Conservation (phyloP, 345 rosid species). For the Ricinus communis region DNA sequence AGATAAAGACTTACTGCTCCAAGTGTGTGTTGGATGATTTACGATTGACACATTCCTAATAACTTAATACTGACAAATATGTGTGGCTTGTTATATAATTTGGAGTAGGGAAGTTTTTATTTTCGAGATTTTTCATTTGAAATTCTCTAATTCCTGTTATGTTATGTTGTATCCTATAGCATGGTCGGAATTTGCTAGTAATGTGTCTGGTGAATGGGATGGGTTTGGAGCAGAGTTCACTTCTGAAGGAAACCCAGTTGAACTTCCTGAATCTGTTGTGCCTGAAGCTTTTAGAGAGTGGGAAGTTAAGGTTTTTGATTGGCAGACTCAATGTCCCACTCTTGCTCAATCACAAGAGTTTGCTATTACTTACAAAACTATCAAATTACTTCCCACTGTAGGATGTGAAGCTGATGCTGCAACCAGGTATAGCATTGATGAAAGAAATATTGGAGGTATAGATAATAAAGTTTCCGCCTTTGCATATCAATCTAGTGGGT, state of each 20-base stretch:
- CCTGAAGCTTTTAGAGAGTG: slow-evolving; percentile 94
- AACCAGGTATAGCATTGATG: slow-evolving; percentile 58
- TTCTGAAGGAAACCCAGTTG: slow-evolving; percentile 59
- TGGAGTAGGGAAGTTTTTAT: too few species aligned
- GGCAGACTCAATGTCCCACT: slow-evolving; percentile 99
- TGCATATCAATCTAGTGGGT: slow-evolving; percentile 71
- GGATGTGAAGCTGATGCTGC: slow-evolving; percentile 99
- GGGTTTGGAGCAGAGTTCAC: slow-evolving; percentile 91
- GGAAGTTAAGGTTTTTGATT: slow-evolving; percentile 93
- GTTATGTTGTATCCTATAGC: slow-evolving; percentile 25
- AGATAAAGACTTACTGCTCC: background rate
- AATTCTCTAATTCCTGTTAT: background rate
- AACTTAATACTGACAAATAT: too few species aligned
- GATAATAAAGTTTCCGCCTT: slow-evolving; percentile 45
- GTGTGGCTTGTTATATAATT: too few species aligned
- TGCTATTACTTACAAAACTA: slow-evolving; percentile 51
- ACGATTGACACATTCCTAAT: too few species aligned
- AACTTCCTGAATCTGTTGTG: slow-evolving; percentile 81
- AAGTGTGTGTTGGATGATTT: too few species aligned
- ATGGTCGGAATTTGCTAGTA: slow-evolving; percentile 72
- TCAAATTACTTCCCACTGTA: slow-evolving; percentile 90
- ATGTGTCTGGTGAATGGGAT: slow-evolving; percentile 96
- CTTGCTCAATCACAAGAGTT: slow-evolving; percentile 52
- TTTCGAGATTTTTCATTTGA: background rate
- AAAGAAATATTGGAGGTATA: slow-evolving; percentile 44